These are phyloP conservation scores for Trichocladium uniseriatum DNA, from an alignment of 495 filamentous ascomycete species.

Conservation along the genomic window DNA sequence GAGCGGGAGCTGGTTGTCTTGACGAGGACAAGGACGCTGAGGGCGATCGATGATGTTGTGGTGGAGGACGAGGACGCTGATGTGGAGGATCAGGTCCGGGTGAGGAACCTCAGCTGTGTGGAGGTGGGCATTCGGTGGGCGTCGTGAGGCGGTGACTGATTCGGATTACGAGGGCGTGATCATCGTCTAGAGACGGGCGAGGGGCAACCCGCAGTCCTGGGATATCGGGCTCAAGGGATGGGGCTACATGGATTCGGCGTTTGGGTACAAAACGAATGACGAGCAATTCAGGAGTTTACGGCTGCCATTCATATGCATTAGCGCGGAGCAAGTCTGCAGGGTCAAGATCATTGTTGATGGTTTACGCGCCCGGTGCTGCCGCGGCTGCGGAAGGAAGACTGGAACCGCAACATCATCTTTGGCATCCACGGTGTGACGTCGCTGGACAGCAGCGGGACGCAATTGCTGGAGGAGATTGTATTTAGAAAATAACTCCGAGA, in stretches of 20 bases:
- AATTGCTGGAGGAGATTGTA: slow-evolving; percentile 90
- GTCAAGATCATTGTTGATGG: no score
- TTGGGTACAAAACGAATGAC: background rate
- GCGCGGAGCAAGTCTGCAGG: no score
- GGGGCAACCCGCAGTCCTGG: background rate
- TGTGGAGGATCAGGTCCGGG: slow-evolving; percentile 50
- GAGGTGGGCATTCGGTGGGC: slow-evolving; percentile 26
- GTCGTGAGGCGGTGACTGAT: background rate
- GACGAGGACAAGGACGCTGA: slow-evolving; percentile 54
- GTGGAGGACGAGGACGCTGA: slow-evolving; percentile 35
- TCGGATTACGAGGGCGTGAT: background rate
- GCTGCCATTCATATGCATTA: no score
- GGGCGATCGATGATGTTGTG: slow-evolving; percentile 63
- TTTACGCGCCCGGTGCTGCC: slow-evolving; percentile 81
- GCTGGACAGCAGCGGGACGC: slow-evolving; percentile 85
- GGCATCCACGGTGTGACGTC: slow-evolving; percentile 92
- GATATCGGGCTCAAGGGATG: background rate
- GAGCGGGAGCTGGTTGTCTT: slow-evolving; percentile 47
- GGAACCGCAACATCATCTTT: slow-evolving; percentile 87
- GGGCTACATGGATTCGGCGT: background rate
- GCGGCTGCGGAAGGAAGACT: slow-evolving; percentile 56
- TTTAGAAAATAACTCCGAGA: no score
- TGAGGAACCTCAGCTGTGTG: slow-evolving; percentile 38
- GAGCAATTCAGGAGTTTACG: no score
- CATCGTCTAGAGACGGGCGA: background rate